phyloP scores from a whole-genome alignment of 768 basidiomycete genomes.

The Hericium alpestre region DNA sequence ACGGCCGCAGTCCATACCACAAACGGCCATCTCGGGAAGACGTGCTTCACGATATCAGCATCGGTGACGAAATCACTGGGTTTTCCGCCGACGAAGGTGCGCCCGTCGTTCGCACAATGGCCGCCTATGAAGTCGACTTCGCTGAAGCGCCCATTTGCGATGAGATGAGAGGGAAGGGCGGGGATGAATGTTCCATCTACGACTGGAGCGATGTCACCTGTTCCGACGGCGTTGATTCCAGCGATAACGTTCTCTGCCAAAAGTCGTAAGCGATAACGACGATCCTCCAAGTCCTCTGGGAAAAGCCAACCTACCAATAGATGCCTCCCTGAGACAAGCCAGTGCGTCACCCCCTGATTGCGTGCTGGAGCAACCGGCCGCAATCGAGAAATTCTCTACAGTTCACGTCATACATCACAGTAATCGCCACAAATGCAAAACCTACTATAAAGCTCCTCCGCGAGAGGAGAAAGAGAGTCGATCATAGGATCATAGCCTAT shows the following conservation, averaged over 20 bases:
- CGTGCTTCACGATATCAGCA: slow-evolving; percentile 27
- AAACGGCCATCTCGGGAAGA: slow-evolving; percentile 20
- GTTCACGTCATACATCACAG: background rate
- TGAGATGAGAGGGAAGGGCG: slow-evolving; percentile 27
- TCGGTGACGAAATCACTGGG: slow-evolving; percentile 29
- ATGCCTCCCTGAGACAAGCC: background rate
- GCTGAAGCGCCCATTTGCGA: slow-evolving; percentile 23
- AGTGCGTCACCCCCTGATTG: background rate
- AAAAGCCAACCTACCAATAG: background rate
- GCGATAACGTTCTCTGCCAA: slow-evolving; percentile 24
- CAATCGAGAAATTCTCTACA: background rate
- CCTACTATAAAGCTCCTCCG: slow-evolving; percentile 18
- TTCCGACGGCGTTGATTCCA: slow-evolving; percentile 24
- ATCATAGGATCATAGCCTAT: slow-evolving; percentile 31
- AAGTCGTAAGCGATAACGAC: background rate
- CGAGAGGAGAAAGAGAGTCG: slow-evolving; percentile 27
- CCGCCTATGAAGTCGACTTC: slow-evolving; percentile 28
- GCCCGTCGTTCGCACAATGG: slow-evolving; percentile 34
- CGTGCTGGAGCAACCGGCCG: background rate
- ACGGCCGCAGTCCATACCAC: slow-evolving; percentile 19
- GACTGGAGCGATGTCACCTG: slow-evolving; percentile 17
- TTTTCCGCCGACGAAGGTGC: slow-evolving; percentile 28
- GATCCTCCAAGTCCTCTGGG: background rate
- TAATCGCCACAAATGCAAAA: background rate
- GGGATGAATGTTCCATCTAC: slow-evolving; percentile 14